Conservation (phyloP, 208 protist genomes). For the Porcisia deanei region DNA sequence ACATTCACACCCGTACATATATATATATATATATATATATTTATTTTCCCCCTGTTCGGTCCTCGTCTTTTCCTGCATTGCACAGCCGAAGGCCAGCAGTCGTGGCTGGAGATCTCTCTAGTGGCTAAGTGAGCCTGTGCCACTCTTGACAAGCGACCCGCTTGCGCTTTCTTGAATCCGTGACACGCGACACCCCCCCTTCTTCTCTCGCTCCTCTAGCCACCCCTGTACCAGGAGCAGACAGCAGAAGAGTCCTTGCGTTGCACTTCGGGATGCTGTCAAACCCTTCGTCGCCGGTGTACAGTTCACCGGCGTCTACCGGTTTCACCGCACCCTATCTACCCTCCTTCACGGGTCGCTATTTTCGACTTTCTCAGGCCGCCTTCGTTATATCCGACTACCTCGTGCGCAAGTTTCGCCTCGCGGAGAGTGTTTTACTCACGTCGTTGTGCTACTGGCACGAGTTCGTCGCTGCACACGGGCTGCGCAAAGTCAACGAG, state of each 20-base stretch:
- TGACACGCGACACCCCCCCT: no score
- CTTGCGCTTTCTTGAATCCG: not conserved
- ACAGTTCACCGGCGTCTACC: conserved; percentile 25
- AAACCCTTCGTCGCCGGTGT: conserved; percentile 22
- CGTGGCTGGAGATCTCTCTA: not conserved
- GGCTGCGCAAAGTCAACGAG: conserved; percentile 56
- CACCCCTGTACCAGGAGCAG: not conserved
- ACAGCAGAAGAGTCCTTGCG: not conserved
- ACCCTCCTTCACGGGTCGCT: conserved; percentile 47
- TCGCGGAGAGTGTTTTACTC: conserved; percentile 59
- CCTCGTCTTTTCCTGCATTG: conserved; percentile 15
- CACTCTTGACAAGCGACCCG: not conserved
- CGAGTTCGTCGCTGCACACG: conserved; percentile 69
- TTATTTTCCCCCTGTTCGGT: not conserved
- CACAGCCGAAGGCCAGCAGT: not conserved
- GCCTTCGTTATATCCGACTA: conserved; percentile 78
- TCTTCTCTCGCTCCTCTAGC: not conserved
- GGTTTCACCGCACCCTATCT: conserved; percentile 29
- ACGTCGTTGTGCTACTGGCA: conserved; percentile 89
- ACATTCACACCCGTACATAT: not conserved
- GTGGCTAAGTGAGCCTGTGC: not conserved
- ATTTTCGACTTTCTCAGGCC: conserved; percentile 51
- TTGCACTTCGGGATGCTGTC: conserved; percentile 14
- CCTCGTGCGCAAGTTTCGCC: conserved; percentile 54
- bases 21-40: no score